Evolutionary conservation across 805 yeast genomes (phyloP).

Genomic region (Lipomyces yamadae): DNA sequence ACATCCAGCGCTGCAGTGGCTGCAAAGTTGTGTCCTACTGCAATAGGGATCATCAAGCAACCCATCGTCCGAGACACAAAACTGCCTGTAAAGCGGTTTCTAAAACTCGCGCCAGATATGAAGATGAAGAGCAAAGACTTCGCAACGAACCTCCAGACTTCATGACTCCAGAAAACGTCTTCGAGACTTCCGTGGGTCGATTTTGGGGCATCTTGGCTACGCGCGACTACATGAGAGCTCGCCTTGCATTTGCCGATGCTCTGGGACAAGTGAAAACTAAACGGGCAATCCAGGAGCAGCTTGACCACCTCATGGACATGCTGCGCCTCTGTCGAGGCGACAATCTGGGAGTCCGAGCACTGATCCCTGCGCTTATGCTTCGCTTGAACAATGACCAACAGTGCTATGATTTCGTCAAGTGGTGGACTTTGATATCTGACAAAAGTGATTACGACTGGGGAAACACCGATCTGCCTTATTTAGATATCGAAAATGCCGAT

Average conservation of each 20-base stretch:
- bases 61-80: neutral
- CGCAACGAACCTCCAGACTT: neutral
- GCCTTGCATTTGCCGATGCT: neutral
- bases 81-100: neutral
- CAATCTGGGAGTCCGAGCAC: slow-evolving; percentile 1
- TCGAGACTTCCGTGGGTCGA: neutral
- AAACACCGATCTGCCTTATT: neutral
- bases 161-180: neutral
- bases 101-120: neutral
- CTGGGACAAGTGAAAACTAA: neutral
- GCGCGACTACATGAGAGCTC: neutral
- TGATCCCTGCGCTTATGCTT: neutral
- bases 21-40: neutral
- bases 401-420: neutral
- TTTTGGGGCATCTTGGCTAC: neutral
- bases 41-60: neutral
- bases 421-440: neutral
- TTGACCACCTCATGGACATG: neutral
- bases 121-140: neutral
- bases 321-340: neutral
- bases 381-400: neutral
- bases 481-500: neutral
- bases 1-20: neutral
- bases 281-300: neutral
- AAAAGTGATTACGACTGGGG: neutral